A percentile compares a stretch with the other conserved stretches of the same genome.
Conservation (phyloP, 345 rosid species). For the Syzygium oleosum region DNA sequence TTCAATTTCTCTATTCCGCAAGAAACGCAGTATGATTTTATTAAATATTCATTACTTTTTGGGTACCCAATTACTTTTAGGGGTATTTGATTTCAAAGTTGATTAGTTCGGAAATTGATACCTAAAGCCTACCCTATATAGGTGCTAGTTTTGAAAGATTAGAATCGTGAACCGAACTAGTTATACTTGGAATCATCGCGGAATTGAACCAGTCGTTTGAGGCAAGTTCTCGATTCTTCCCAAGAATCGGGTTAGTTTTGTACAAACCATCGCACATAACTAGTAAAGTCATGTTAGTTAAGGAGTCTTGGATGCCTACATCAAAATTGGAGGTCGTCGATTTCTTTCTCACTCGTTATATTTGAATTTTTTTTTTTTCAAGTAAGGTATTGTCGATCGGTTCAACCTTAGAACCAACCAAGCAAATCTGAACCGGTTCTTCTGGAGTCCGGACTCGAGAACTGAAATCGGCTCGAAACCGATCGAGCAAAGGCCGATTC, state of each 20-base stretch:
- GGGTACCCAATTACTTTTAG: neutral
- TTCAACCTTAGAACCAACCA: neutral
- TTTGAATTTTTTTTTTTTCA: neutral
- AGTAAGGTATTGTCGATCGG: neutral
- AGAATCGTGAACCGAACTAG: fast-evolving
- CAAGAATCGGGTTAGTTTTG: neutral
- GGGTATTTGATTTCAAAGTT: neutral
- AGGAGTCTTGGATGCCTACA: neutral
- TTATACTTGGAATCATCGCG: neutral
- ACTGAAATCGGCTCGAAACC: neutral
- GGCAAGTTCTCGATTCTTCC: neutral
- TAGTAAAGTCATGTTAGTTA: neutral
- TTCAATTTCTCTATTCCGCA: too few relatives aligned
- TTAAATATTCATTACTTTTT: too few relatives aligned
- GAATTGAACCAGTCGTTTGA: fast-evolving
- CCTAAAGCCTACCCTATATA: neutral
- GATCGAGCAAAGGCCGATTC: neutral
- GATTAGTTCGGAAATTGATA: neutral
- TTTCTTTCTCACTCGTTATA: neutral
- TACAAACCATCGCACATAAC: neutral
- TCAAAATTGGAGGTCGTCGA: neutral
- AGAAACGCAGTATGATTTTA: too few relatives aligned
- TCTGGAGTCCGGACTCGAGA: neutral
- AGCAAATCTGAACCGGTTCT: neutral
- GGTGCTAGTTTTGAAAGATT: neutral